Evolutionary conservation across 495 filamentous ascomycete genomes (phyloP), one percentile per base, ranked within the genome.

Genomic region (Astrocystis sublimbata): DNA sequence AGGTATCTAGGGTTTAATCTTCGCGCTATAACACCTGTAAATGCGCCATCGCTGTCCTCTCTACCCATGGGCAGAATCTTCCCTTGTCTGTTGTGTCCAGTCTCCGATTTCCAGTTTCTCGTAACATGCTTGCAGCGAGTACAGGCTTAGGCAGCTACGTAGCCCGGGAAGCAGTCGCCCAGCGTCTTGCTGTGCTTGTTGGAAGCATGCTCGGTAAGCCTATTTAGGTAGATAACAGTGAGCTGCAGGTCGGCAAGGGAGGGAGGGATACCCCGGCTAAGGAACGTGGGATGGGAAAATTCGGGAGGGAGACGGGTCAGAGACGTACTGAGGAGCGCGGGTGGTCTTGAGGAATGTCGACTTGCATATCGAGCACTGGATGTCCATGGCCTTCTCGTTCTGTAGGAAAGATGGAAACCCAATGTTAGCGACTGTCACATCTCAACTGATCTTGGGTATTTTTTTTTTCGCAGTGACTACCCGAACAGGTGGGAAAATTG

Each of bases 101-200:
- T 12, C 35, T 40, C 36, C 3, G n/a, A 33, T 33, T 8, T 24
- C 8, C 47, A 19, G 4, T 24, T 24, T 23, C 19, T 19, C 38
- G 50, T 42, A 17, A 6, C 23, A n/a, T n/a, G n/a, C 26, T n/a
- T 49, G 17, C 9, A 3, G 10, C 15, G 26, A 31, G 17, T 7
- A 13, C 43, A 6, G 21, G 28, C 46, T 49, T 61, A 61, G 26
- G 47, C 58, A 28, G 3, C 43, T 17, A 67, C 66, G 66, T 78
- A 83, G 28, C 59, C 69, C 12, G 83, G 83, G 75, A 85, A 85
- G 75, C 83, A 85, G 7, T 82, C 78, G 55, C 68, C 61, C 33
- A 84, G 68, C 13, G 76, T 73, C 71, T 82, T 78, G 72, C 68
- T 81, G 71, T 85, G 82, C 73, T 84, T 84, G 70, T 85, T 83